Conservation (phyloP, 257 asterid species). For the Verbena officinalis region DNA sequence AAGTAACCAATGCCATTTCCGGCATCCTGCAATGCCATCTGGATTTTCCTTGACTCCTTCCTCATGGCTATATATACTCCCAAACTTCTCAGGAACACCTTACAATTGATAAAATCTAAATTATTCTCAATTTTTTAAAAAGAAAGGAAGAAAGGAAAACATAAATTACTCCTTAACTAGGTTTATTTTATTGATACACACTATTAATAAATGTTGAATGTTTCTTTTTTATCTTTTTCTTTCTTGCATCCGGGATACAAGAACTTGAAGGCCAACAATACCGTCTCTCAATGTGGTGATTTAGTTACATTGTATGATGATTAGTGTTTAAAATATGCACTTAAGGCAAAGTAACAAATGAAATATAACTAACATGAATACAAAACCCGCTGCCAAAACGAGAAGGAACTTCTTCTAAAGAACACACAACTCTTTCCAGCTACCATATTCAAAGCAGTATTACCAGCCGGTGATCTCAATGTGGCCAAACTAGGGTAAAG, state of each 20-base stretch:
- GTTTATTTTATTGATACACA: neutral
- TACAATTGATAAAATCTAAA: slow-evolving; percentile 18
- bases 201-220: neutral
- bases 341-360: neutral
- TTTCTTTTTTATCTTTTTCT: too few species aligned
- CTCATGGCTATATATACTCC: slow-evolving; percentile 18
- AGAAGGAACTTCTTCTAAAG: slow-evolving; percentile 29
- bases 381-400: slow-evolving; percentile 32
- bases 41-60: slow-evolving; percentile 23
- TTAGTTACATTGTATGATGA: neutral
- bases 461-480: slow-evolving; percentile 35
- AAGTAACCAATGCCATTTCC: slow-evolving; percentile 18
- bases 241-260: too few species aligned
- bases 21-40: slow-evolving; percentile 28
- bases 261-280: neutral
- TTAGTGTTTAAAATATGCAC: neutral
- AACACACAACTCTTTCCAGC: slow-evolving; percentile 39
- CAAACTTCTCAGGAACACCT: slow-evolving; percentile 37
- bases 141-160: neutral
- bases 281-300: neutral
- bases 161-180: neutral
- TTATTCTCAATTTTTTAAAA: too few species aligned
- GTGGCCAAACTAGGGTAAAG: slow-evolving; percentile 41
- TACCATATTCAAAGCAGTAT: slow-evolving; percentile 34
- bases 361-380: slow-evolving; percentile 36